Base-by-base conservation (phyloP, 2,329 filamentous ascomycete genomes). In the Talaromyces pinophilus region DNA sequence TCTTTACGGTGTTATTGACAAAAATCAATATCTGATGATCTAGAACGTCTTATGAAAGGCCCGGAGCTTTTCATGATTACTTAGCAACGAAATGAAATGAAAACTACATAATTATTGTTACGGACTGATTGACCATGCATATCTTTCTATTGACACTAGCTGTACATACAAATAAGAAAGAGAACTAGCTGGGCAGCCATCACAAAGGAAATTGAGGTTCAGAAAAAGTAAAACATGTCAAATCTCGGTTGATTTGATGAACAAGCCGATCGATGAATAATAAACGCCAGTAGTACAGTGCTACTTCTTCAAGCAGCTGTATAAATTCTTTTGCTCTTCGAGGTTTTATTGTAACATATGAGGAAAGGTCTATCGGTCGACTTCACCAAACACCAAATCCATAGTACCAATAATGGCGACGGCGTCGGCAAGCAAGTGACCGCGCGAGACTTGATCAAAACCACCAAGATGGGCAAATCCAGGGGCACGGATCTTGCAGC, bases 401-500 rank as follows among this genome's bases (percentile, higher is more conserved):
- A 93, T 93, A 62, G 91, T 91, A 74, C 81, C 87, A 73, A 98
- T 98, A 67, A 98, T 93, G 59, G 95, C 96, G 60, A 99, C 95
- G 30, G 94, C 95, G 81, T 99, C 95, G 68, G 96, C 95, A 73
- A 99, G 83, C 80, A 99, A 82, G 82, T 99, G 96, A 38, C 95
- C 95, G 82, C 92, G 90, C 70, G 89, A 89, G 65, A 99, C 86
- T 77, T 98, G 94, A 79, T 99, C 95, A 79, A 99, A 97, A 71
- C 92, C 94, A 75, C 87, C 88, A 80, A 99, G 82, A 82, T 99
- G 96, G 70, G 95, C 95, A 76, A 99, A 99, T 69, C 95, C 95
- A 67, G 95, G 95, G 44, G 96, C 94, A 74, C 95, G 89, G 74
- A 99, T 97, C 84, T 97, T 96, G 82, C 95, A 97, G 76, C 96